Evolutionary conservation across 768 basidiomycete species (phyloP).

Genomic region (Boletus sp.): DNA sequence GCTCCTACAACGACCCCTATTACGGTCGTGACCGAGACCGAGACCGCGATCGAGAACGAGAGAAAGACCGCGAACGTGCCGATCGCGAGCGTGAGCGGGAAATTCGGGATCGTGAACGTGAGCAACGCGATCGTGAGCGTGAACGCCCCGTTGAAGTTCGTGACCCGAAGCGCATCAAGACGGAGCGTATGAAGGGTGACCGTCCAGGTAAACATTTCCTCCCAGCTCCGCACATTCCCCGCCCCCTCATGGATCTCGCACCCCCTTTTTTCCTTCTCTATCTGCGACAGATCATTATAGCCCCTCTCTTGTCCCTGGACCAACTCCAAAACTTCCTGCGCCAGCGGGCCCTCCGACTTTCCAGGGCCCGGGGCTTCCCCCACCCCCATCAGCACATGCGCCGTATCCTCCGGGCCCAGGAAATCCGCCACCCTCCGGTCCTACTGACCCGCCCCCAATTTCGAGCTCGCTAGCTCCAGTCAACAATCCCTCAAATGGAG

Average conservation of each 20-base stretch:
- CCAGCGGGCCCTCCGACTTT: conserved; percentile 30
- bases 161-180: conserved; percentile 61
- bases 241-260: conserved; percentile 33
- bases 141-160: conserved; percentile 46
- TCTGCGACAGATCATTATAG: conserved; percentile 34
- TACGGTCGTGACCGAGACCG: conserved; percentile 38
- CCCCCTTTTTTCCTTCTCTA: conserved; percentile 22
- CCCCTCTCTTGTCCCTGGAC: conserved; percentile 36
- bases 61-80: conserved; percentile 39
- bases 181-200: conserved; percentile 45
- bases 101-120: conserved; percentile 33
- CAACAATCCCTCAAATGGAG: conserved; percentile 26
- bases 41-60: conserved; percentile 40
- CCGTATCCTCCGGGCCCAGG: conserved; percentile 33
- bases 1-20: conserved; percentile 36
- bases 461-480: conserved; percentile 27
- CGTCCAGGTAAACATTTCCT: conserved; percentile 39
- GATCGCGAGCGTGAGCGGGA: conserved; percentile 40
- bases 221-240: conserved; percentile 26
- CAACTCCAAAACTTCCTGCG: conserved; percentile 36
- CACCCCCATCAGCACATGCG: conserved; percentile 30
- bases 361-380: conserved; percentile 36
- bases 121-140: conserved; percentile 43
- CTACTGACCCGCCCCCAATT: conserved; percentile 22
- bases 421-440: conserved; percentile 30